Evolutionary conservation across 208 protist genomes (phyloP), one percentile per base, ranked within the genome.

Genomic region (Leishmania mexicana): DNA sequence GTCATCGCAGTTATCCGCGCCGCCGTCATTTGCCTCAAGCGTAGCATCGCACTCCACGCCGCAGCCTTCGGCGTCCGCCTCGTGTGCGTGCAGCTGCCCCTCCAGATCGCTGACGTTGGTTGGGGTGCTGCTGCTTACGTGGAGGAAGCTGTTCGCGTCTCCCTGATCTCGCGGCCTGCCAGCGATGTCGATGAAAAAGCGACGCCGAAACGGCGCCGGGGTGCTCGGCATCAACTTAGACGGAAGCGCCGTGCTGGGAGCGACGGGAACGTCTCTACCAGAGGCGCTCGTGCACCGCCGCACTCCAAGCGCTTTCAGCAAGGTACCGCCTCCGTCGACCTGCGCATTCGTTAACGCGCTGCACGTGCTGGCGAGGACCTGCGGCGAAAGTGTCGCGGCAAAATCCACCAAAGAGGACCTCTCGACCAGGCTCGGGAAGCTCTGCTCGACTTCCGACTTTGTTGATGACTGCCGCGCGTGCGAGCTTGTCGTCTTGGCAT

Each of bases 241-340:
- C 17, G 81, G 58, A 0, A 57, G 17, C 2, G 57, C 53, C 40
- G 62, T 47, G 62, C 68, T 72, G 42, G n/a, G 38, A 17, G 53
- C 6, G 13, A 75, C 53, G 17, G 54, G 10, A 53, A 45, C 47
- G 62, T 42, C 42, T 71, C 68, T 38, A 74, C 64, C 62, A n/a
- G 73, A 78, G 6, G 81, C 81, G 35, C 77, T 85, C 28, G 77
- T 85, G 72, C 81, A 81, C 47, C 81, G 81, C 3, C 77, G 76
- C 35, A 67, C 65, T 45, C 79, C 57, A 35, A 75, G 77, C 53
- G 60, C 72, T 1, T 75, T 13, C 51, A 79, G 71, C 72, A 79
- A 67, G 57, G 57, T 3, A 0, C 3, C 73, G 8, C 70, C 38
- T 17, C 71, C 62, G 21, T 58, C 77, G 7, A 11, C 49, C 28